Percentiles rank a stretch among this genome's conserved stretches.
Conservation (phyloP, 169 alveolate species). For the Cryptosporidium viatorum region DNA sequence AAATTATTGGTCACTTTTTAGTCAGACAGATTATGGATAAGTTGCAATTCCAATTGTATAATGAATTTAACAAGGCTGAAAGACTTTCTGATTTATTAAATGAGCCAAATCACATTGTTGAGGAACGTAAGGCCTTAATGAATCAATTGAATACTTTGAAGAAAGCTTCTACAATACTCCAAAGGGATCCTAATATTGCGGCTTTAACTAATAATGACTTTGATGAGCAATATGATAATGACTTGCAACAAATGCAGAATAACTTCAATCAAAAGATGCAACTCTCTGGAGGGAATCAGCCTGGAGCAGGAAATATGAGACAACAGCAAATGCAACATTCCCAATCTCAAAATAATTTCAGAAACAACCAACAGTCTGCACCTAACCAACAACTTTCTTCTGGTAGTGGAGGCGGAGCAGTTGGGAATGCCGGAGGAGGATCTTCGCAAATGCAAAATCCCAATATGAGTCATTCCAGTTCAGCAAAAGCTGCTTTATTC, state of each 20-base stretch:
- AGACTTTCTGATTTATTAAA: conserved; percentile 80
- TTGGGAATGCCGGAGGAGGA: background rate
- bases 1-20: conserved; percentile 93
- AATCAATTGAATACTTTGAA: conserved; percentile 83
- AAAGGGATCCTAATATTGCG: conserved; percentile 81
- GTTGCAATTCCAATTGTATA: conserved; percentile 86
- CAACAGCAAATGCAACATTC: conserved; percentile 32
- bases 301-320: conserved; percentile 1
- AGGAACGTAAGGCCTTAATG: conserved; percentile 82
- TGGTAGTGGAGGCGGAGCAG: background rate
- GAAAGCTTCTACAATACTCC: conserved; percentile 84
- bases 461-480: background rate
- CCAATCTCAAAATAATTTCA: conserved; percentile 27
- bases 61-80: conserved; percentile 83
- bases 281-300: conserved; percentile 1
- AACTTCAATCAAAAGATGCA: conserved; percentile 54
- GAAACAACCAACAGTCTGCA: conserved; percentile 28
- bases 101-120: conserved; percentile 88
- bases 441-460: conserved; percentile 1
- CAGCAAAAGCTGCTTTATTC: conserved; percentile 59
- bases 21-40: conserved; percentile 87
- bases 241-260: conserved; percentile 55
- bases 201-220: conserved; percentile 70
- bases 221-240: conserved; percentile 71
- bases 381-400: background rate